Evolutionary conservation across 495 filamentous ascomycete species (phyloP), one percentile per base, ranked within the genome.

Genomic region (Platismatia glauca): DNA sequence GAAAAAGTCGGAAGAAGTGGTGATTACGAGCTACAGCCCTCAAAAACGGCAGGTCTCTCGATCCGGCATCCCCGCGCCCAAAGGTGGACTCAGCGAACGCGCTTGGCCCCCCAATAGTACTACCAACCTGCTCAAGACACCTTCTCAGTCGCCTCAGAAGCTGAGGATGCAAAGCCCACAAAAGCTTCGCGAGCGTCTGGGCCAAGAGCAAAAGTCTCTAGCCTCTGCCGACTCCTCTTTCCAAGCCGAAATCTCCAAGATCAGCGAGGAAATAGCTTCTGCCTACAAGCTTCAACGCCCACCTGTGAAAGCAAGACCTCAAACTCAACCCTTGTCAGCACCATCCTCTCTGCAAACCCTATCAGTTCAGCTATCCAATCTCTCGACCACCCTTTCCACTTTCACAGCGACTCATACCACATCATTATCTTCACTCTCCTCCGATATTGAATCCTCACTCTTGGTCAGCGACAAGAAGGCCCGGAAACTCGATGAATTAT

Each of bases 151-250:
- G 55, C 75, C 79, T 39, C 82, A 82, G 66, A 94, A 88, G 67
- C 78, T 95, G 61, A 87, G 90, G 55, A 84, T 96, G 73, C 92
- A 95, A 73, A 92, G 87, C 50, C 89, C 93, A 0, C 90, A 95
- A 66, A 97, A 95, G 76, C 83, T 97, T 38, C 89, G 94, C 52
- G 90, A 97, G 73, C 89, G 92, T 57, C 81, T 96, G 11, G 85
- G 90, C 61, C 84, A 81, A 57, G 91, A 97, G 69, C 88, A 90
- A 69, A 86, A 80, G 55, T 81, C 85, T 3, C 83, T 94, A 34
- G 81, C 79, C 35, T 79, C 83, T n/a, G 81, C 85, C 1, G 87
- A 91, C 62, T 74, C 80, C 27, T 82, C 79, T 3, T 71, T 97
- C 20, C 83, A 87, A 69, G 79, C 82, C 35, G 94, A 98, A 68